Conservation (phyloP, 805 yeast genomes). For the Priceomyces haplophilus region DNA sequence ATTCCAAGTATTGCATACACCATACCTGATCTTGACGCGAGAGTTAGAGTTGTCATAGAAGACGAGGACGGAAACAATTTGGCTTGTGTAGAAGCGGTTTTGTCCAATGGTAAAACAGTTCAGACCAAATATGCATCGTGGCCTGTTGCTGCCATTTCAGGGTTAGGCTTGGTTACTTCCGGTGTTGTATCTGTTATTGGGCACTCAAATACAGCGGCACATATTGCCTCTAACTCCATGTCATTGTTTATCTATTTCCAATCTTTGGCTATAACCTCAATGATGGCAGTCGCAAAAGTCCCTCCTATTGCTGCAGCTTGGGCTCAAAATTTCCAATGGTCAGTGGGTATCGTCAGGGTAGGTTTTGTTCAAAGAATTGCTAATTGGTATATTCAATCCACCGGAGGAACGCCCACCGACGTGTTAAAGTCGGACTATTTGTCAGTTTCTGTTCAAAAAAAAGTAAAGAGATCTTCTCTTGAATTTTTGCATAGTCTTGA, state of each 20-base stretch:
- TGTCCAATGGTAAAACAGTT: conserved; percentile 89
- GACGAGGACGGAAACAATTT: conserved; percentile 45
- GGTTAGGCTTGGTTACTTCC: conserved; percentile 81
- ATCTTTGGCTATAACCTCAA: conserved; percentile 82
- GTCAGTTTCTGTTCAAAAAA: conserved; percentile 82
- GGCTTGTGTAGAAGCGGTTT: conserved; percentile 89
- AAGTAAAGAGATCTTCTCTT: conserved; percentile 24
- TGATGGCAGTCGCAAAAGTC: conserved; percentile 89
- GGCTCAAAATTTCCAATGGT: conserved; percentile 97
- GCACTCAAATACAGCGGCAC: conserved; percentile 90
- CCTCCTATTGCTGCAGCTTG: conserved; percentile 98
- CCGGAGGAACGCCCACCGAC: conserved; percentile 86
- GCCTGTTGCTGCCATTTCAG: conserved; percentile 93
- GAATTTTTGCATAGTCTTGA: conserved; percentile 13
- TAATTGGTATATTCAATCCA: conserved; percentile 92
- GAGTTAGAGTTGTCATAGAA: conserved; percentile 71
- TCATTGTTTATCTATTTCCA: conserved; percentile 93
- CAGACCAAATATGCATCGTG: conserved; percentile 89
- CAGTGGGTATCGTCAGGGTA: conserved; percentile 82
- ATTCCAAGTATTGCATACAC: conserved; percentile 86
- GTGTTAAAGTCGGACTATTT: conserved; percentile 62
- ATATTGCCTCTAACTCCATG: conserved; percentile 93
- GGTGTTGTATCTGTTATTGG: conserved; percentile 86
- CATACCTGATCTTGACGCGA: conserved; percentile 92
- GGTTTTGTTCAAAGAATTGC: conserved; percentile 78